Base-by-base conservation (phyloP, 2,329 filamentous ascomycete species). In the Fusarium foetens region DNA sequence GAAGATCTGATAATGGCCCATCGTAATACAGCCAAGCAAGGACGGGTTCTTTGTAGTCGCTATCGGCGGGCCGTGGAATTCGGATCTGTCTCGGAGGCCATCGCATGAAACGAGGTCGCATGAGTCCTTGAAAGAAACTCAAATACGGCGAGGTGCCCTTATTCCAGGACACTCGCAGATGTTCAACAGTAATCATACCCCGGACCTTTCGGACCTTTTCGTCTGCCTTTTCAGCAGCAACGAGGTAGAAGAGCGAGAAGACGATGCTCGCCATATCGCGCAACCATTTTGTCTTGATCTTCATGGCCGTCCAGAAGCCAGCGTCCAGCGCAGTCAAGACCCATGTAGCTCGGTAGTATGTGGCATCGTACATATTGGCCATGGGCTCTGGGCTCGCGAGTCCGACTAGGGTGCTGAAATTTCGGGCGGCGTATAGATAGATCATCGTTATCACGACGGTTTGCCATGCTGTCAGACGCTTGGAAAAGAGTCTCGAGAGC, bases 221-320 rank as follows among this genome's bases (percentile, higher is more conserved):
- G 79, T 98, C 96, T 16, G 96, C 96, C 78, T 94, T 92, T 81
- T 98, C 95, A 1, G 96, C 94, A 19, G 95, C 94, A 59, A 98
- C 88, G 71, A 99, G 86, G 80, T 99, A 99, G 82, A 97, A 99
- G 16, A 92, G 79, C 1, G 93, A 93, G 81, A 98, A 98, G 51
- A 94, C 85, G 25, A 98, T 86, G 79, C 94, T 94, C 14, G 93
- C 89, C 19, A 97, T 79, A 79, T 98, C 95, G 42, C 94, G 88
- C 45, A 97, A 75, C 90, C 93, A 95, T 76, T 93, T 94, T 58
- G 80, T 80, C 52, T 89, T 89, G 71, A 99, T 95, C 77, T 91
- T 92, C 96, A 99, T 99, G 38, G 96, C 96, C 0, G 94, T 97
- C 96, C 96, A 99, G 81, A 98, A 99, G 3, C 96, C 96, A 10